Percentiles rank a stretch among this genome's conserved stretches.
phyloP scores from a whole-genome alignment of 2,329 filamentous ascomycete genomes.

The Microdochium trichocladiopsis region DNA sequence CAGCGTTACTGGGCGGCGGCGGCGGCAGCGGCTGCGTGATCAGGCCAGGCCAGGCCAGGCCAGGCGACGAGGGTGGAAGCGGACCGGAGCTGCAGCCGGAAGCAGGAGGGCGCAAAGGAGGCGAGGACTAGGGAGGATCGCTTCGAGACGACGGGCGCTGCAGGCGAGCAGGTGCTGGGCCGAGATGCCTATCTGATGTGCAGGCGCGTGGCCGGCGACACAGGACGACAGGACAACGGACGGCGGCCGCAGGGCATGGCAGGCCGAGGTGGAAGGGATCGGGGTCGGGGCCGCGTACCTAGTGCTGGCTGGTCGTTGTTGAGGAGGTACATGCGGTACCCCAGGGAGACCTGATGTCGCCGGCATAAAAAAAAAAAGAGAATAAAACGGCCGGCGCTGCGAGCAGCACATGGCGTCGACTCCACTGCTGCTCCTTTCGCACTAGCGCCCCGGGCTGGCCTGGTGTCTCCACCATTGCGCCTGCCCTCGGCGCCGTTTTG shows the following conservation, averaged over 20 bases:
- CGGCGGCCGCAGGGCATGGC: not conserved
- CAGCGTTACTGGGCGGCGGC: not conserved
- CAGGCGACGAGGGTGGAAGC: not conserved
- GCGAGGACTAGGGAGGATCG: not conserved
- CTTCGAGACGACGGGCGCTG: not conserved
- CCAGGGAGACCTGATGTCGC: not conserved
- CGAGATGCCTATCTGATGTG: constrained; percentile 1
- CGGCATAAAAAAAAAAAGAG: not conserved
- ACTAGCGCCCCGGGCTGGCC: not conserved
- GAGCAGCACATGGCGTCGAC: not conserved
- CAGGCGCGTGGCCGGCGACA: not conserved
- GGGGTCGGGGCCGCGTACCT: not conserved
- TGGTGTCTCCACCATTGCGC: too few species aligned
- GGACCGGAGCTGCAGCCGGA: not conserved
- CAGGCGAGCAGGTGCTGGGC: not conserved
- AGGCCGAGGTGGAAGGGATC: not conserved
- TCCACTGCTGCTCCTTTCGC: not conserved
- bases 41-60: not conserved
- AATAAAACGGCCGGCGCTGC: not conserved
- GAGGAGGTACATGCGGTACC: not conserved
- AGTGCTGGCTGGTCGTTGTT: not conserved
- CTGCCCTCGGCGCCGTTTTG: too few species aligned
- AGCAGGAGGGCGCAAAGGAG: not conserved
- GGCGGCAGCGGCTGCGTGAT: not conserved
- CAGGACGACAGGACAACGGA: too few species aligned